A percentile compares a stretch with the other conserved stretches of the same genome.
phyloP scores from a whole-genome alignment of 257 asterid genomes.

The Cynanchum wilfordii region DNA sequence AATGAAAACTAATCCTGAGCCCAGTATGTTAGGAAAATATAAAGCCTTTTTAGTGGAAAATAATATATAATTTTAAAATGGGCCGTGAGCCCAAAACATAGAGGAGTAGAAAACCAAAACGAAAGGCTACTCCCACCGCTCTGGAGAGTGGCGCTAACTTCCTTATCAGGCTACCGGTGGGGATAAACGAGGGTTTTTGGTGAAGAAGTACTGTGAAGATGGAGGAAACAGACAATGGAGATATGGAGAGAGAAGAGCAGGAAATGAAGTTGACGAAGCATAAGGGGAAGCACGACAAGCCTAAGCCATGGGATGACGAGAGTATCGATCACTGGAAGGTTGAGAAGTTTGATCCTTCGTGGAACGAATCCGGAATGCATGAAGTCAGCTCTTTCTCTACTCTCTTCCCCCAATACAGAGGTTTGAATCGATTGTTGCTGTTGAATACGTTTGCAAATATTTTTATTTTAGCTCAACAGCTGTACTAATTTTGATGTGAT shows the following conservation, averaged over 20 bases:
- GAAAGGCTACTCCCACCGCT: neutral
- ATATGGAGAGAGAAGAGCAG: slow-evolving; percentile 23
- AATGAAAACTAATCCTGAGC: too few relatives aligned
- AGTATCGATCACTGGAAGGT: slow-evolving; percentile 69
- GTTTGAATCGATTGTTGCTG: slow-evolving; percentile 8
- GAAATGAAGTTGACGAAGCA: slow-evolving; percentile 31
- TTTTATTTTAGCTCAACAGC: neutral
- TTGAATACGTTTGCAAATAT: neutral
- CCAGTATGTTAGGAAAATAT: too few relatives aligned
- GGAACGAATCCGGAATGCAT: slow-evolving; percentile 62
- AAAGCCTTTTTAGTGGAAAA: too few relatives aligned
- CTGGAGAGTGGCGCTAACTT: neutral
- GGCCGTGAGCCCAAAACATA: neutral
- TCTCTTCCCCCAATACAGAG: slow-evolving; percentile 61
- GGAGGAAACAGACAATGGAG: slow-evolving; percentile 6
- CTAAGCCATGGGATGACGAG: slow-evolving; percentile 71
- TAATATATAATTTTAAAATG: too few relatives aligned
- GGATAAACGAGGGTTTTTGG: neutral
- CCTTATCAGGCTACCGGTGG: too few relatives aligned
- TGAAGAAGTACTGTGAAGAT: neutral
- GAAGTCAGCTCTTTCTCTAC: slow-evolving; percentile 72
- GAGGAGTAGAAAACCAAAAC: too few relatives aligned
- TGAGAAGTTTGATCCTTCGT: slow-evolving; percentile 66
- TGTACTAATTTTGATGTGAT: neutral
- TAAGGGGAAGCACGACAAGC: slow-evolving; percentile 75